These are phyloP conservation scores for Jackrogersella multiformis DNA, from an alignment of 495 filamentous ascomycete species.

Conservation along the genomic window DNA sequence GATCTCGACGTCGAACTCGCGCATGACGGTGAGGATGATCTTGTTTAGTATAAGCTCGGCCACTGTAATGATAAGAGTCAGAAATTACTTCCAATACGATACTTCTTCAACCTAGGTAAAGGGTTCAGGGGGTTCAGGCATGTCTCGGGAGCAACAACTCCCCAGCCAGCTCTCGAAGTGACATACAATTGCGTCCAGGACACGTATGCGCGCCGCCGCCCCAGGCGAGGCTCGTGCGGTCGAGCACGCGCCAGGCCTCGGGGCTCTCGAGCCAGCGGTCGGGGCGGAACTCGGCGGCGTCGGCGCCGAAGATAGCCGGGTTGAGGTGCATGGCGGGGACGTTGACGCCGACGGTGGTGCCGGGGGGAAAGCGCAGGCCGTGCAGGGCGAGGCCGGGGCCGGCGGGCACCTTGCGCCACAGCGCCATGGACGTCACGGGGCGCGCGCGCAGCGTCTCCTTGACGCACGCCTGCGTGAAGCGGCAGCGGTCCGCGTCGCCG, in stretches of 20 bases:
- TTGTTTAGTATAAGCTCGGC: conserved; percentile 72
- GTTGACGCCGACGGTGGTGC: conserved; percentile 66
- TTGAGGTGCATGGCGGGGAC: conserved; percentile 67
- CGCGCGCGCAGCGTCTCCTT: conserved; percentile 71
- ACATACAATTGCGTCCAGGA: conserved; percentile 73
- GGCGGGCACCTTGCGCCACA: conserved; percentile 65
- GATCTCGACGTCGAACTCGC: conserved; percentile 62
- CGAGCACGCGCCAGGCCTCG: conserved; percentile 51
- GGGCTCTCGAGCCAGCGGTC: conserved; percentile 63
- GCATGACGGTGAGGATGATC: conserved; percentile 67
- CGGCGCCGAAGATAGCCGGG: conserved; percentile 61
- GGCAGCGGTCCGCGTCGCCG: background rate
- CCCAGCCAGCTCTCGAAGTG: too few relatives aligned
- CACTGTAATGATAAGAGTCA: too few relatives aligned
- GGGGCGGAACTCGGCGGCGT: conserved; percentile 63
- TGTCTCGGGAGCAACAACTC: too few relatives aligned
- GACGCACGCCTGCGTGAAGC: conserved; percentile 68
- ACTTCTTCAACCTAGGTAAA: too few relatives aligned
- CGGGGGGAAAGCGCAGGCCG: conserved; percentile 62
- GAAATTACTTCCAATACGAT: too few relatives aligned
- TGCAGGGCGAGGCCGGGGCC: conserved; percentile 57
- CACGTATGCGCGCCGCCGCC: conserved; percentile 73
- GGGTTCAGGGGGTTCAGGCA: too few relatives aligned
- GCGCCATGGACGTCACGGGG: conserved; percentile 64
- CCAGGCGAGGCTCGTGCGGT: conserved; percentile 60